Percentiles rank a stretch among this genome's conserved stretches.
Evolutionary conservation across 495 filamentous ascomycete species (phyloP).

Genomic region (Hypoxylon fragiforme): DNA sequence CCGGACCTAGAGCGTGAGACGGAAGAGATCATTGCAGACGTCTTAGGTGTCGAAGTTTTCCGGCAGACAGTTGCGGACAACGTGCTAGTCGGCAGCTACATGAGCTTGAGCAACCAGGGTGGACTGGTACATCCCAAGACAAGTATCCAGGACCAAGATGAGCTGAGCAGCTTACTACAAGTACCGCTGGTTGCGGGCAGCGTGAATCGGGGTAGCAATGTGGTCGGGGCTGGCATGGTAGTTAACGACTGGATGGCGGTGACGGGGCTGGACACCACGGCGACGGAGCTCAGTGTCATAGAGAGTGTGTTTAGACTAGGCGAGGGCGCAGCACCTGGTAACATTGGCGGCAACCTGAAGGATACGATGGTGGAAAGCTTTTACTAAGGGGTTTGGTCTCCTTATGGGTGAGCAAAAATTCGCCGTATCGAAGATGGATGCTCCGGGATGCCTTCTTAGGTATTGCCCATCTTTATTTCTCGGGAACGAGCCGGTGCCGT

Average conservation of each 20-base stretch:
- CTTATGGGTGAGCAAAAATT: not conserved
- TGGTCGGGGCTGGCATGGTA: conserved; percentile 98
- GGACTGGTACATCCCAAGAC: conserved; percentile 98
- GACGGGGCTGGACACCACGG: conserved; percentile 94
- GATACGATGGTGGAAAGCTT: conserved; percentile 98
- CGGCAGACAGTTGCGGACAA: conserved; percentile 96
- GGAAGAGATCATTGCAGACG: conserved; percentile 94
- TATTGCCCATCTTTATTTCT: not conserved
- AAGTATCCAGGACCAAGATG: conserved; percentile 94
- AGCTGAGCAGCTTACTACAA: conserved; percentile 89
- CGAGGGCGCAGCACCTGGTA: conserved; percentile 76
- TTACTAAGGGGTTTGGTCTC: conserved; percentile 62
- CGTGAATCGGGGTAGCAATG: conserved; percentile 87
- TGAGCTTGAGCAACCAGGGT: conserved; percentile 93
- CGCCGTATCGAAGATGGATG: not conserved
- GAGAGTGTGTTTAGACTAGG: conserved; percentile 94
- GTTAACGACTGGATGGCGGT: conserved; percentile 99
- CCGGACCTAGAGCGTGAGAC: conserved; percentile 97
- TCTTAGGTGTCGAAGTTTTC: conserved; percentile 97
- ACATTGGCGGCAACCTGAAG: conserved; percentile 81
- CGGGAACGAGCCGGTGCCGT: not conserved
- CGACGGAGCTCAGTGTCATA: conserved; percentile 92
- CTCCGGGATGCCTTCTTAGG: not conserved
- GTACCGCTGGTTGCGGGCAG: conserved; percentile 93
- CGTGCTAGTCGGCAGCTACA: conserved; percentile 93